phyloP scores from a whole-genome alignment of 495 filamentous ascomycete genomes.

The Neurospora hispaniola region DNA sequence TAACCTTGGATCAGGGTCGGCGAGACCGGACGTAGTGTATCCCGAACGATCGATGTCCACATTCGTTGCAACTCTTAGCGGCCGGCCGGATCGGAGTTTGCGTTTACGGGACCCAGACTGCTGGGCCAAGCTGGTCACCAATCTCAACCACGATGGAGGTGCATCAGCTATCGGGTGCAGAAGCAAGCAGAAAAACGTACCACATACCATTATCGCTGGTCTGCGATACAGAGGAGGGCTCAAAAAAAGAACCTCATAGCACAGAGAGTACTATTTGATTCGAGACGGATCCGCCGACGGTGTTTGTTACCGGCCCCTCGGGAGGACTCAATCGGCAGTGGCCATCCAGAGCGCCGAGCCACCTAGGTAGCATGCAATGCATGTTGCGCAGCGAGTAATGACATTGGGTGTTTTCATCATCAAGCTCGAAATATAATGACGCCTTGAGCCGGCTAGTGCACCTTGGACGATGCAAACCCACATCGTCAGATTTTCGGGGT shows the following conservation, averaged over 20 bases:
- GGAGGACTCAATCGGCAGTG: slow-evolving; percentile 5
- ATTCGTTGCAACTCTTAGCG: not conserved
- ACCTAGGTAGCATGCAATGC: slow-evolving; percentile 2
- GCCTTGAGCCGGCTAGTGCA: slow-evolving; percentile 12
- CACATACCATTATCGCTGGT: not conserved
- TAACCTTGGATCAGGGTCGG: not conserved
- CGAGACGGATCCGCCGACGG: not conserved
- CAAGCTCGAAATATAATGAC: slow-evolving; percentile 1
- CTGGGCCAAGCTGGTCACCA: slow-evolving; percentile 1
- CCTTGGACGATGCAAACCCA: not conserved
- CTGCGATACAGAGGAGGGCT: not conserved
- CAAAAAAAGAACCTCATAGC: not conserved
- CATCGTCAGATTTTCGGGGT: not conserved
- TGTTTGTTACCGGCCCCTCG: slow-evolving; percentile 12
- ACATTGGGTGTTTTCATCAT: slow-evolving; percentile 1
- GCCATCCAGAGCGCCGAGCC: not conserved
- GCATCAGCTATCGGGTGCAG: not conserved
- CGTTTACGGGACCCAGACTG: slow-evolving; percentile 1
- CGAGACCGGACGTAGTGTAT: not conserved
- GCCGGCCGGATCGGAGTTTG: not conserved
- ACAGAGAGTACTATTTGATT: not conserved
- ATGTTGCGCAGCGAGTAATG: slow-evolving; percentile 12
- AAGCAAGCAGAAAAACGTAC: not conserved
- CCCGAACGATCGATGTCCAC: not conserved
- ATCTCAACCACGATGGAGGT: not conserved